Evolutionary conservation across 2,329 filamentous ascomycete species (phyloP).

Genomic region (Setomelanomma holmii): DNA sequence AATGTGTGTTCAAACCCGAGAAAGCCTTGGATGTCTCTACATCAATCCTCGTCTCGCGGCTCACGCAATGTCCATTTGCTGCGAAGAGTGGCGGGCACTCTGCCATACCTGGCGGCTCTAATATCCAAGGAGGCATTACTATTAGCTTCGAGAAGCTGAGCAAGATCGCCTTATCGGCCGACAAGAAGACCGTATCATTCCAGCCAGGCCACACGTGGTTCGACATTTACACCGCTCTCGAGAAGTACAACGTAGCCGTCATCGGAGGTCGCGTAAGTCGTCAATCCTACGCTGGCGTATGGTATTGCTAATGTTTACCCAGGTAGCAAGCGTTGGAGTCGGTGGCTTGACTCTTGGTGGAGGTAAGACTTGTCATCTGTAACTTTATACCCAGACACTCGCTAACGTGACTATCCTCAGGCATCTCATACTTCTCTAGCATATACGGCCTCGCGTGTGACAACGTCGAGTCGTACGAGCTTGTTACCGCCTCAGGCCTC

Average conservation of each 20-base stretch:
- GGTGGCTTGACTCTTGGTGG: slow-evolving; percentile 33
- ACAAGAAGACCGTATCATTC: slow-evolving; percentile 35
- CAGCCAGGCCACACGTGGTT: slow-evolving; percentile 46
- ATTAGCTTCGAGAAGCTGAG: slow-evolving; percentile 50
- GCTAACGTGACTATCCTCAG: slow-evolving; percentile 3
- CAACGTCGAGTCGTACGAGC: slow-evolving; percentile 45
- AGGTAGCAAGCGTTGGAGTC: slow-evolving; percentile 28
- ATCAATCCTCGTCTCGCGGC: slow-evolving; percentile 18
- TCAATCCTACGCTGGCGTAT: background rate
- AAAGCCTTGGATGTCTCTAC: slow-evolving; percentile 20
- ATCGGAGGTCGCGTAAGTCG: slow-evolving; percentile 38
- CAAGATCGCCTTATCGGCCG: slow-evolving; percentile 28
- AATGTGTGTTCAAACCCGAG: slow-evolving; percentile 24
- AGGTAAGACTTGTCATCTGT: slow-evolving; percentile 10
- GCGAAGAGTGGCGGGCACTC: slow-evolving; percentile 56
- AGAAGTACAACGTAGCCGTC: slow-evolving; percentile 28
- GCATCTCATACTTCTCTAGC: slow-evolving; percentile 36
- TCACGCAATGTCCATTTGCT: slow-evolving; percentile 47
- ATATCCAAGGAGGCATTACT: slow-evolving; percentile 52
- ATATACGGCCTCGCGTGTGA: slow-evolving; percentile 36
- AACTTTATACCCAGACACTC: background rate
- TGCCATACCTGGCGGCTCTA: slow-evolving; percentile 49
- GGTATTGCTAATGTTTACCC: background rate
- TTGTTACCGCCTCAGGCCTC: slow-evolving; percentile 29
- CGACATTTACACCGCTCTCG: slow-evolving; percentile 42